Evolutionary conservation across 768 basidiomycete species (phyloP), one percentile per base, ranked within the genome.

Genomic region (Psilocybe cyanescens): DNA sequence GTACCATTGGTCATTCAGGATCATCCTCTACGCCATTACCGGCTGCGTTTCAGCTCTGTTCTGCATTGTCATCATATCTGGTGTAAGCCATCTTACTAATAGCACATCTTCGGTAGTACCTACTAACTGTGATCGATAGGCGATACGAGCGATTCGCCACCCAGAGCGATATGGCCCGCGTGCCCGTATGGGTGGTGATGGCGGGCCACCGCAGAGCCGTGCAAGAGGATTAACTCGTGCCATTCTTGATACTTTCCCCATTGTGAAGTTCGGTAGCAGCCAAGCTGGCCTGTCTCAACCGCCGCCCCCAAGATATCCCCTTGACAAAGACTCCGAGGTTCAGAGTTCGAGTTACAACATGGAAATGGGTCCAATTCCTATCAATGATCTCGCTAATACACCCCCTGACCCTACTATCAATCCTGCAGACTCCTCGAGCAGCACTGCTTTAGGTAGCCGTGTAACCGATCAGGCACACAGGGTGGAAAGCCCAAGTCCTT

Each of bases 161-260:
- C 95, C 95, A 16, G 95, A 97, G 70, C 86, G 94, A 55, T 98
- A 97, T 71, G 95, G 95, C 3, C 92, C 92, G 9, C 83, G 94
- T 57, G 72, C 69, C 31, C 78, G 75, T 54, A 72, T 74, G 47
- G 77, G 73, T 3, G 74, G 70, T 28, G 78, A 76, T 19, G 78
- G 76, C 8, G 79, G 81, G 39, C 69, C 69, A 33, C 65, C 69
- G 7, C 89, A 89, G 69, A 89, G 86, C 53, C 86, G 93, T 3
- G 90, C 94, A 0, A 79, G 85, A n/a, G 95, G 95, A 6, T 81
- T 99, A 54, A 91, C 93, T 1, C 87, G 93, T 17, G 97, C 97
- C 17, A 95, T 99, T 59, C 79, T 99, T 57, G 96, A 99, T 67
- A 97, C 95, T 3, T 99, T 99, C 78, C 95, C 96, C 3, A 78